Conservation (phyloP, 2,329 filamentous ascomycete species). For the Colletotrichum spaethianum region DNA sequence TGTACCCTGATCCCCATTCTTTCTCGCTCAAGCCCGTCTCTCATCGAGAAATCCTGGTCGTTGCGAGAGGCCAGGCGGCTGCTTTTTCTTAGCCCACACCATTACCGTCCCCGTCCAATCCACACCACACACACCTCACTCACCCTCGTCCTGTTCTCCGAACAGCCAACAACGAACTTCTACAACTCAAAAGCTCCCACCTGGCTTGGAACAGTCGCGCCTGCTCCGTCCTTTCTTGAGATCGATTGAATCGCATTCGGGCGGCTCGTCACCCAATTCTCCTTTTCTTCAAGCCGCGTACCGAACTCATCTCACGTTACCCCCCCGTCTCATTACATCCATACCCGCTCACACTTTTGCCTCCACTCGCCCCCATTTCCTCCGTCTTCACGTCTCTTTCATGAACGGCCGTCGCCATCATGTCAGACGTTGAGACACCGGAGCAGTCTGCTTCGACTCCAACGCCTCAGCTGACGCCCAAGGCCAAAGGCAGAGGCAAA, state of each 20-base stretch:
- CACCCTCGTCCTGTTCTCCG: slow-evolving; percentile 31
- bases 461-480: slow-evolving; percentile 42
- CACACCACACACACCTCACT: slow-evolving; percentile 27
- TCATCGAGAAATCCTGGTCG: slow-evolving; percentile 30
- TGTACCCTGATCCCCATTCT: slow-evolving; percentile 20
- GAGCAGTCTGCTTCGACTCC: slow-evolving; percentile 41
- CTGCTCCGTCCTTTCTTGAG: slow-evolving; percentile 1
- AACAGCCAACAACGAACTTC: slow-evolving; percentile 44
- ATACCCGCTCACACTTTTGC: slow-evolving; percentile 41
- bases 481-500: slow-evolving; percentile 44
- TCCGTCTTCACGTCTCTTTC: slow-evolving; percentile 39
- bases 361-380: slow-evolving; percentile 38
- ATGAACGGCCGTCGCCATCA: slow-evolving; percentile 49
- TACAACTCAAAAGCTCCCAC: slow-evolving; percentile 33
- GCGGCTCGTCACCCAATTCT: slow-evolving; percentile 25
- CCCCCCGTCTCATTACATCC: slow-evolving; percentile 39
- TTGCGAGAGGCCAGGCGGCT: slow-evolving; percentile 39
- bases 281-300: slow-evolving; percentile 11
- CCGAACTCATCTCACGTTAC: slow-evolving; percentile 28
- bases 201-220: slow-evolving; percentile 23
- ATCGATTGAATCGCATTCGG: slow-evolving; percentile 6
- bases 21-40: slow-evolving; percentile 18
- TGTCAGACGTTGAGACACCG: slow-evolving; percentile 43
- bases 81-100: slow-evolving; percentile 41
- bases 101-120: slow-evolving; percentile 29